Conservation (phyloP, 108 stramenopile species). For the Hondaea fermentalgiana region DNA sequence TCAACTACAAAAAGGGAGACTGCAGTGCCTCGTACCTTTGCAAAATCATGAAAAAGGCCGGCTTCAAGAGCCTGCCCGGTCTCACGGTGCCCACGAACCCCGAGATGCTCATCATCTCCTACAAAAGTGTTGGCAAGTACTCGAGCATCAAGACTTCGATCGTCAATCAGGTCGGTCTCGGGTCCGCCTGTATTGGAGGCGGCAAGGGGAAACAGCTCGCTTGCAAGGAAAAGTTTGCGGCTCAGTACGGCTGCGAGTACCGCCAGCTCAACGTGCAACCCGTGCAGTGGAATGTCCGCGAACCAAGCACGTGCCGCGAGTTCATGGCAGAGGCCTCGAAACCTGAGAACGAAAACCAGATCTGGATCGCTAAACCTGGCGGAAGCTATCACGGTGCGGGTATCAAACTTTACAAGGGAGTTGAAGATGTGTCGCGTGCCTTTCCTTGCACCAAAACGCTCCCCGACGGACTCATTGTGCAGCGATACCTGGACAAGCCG, state of each 20-base stretch:
- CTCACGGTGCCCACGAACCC: background rate
- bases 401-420: slow-evolving; percentile 5
- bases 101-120: background rate
- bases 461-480: background rate
- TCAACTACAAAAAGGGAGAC: background rate
- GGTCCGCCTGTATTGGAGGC: background rate
- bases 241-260: background rate
- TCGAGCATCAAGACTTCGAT: background rate
- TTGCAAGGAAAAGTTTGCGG: background rate
- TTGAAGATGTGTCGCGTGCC: background rate
- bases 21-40: background rate
- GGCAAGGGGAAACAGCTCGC: slow-evolving; percentile 6
- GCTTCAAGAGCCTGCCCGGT: background rate
- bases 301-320: background rate
- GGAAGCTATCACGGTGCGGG: background rate
- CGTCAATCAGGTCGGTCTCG: background rate
- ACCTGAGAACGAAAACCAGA: background rate
- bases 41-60: background rate
- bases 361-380: background rate
- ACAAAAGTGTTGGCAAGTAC: background rate
- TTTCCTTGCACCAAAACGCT: background rate
- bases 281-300: background rate
- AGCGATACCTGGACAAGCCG: slow-evolving; percentile 15
- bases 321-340: background rate
- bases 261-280: background rate